Percentiles rank a stretch among this genome's conserved stretches.
These are phyloP conservation scores for Castanopsis chinensis DNA, from an alignment of 306 rosid species.

Conservation along the genomic window DNA sequence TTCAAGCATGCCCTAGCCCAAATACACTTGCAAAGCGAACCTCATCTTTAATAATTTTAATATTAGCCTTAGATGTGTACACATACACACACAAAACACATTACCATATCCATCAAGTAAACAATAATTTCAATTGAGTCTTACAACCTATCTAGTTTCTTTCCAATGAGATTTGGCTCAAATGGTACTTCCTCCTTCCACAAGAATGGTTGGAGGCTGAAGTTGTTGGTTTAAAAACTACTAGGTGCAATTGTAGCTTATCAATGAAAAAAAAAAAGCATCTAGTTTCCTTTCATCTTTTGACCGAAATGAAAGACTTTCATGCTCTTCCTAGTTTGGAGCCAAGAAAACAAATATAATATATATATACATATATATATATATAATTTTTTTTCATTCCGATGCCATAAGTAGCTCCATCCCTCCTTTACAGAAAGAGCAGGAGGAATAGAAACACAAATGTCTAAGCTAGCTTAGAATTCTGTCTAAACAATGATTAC, in stretches of 20 bases:
- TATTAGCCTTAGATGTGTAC: not conserved
- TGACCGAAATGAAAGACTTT: not conserved
- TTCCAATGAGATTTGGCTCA: too few species aligned
- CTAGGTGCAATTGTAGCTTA: too few species aligned
- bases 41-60: too few species aligned
- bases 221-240: too few species aligned
- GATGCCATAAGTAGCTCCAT: not conserved
- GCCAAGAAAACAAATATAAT: constrained; percentile 4
- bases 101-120: not conserved
- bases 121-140: not conserved
- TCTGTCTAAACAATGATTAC: not conserved
- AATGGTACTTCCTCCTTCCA: too few species aligned
- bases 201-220: too few species aligned
- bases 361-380: too few species aligned
- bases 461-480: not conserved
- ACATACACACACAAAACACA: not conserved
- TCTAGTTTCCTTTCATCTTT: constrained; percentile 3
- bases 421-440: not conserved
- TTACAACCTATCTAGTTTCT: not conserved
- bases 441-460: not conserved
- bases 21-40: too few species aligned
- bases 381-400: not conserved
- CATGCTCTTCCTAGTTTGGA: not conserved
- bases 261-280: not conserved
- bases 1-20: too few species aligned